A percentile compares a stretch with the other conserved stretches of the same genome.
Conservation (phyloP, 2,329 filamentous ascomycete species). For the Torrubiella hemipterigena region DNA sequence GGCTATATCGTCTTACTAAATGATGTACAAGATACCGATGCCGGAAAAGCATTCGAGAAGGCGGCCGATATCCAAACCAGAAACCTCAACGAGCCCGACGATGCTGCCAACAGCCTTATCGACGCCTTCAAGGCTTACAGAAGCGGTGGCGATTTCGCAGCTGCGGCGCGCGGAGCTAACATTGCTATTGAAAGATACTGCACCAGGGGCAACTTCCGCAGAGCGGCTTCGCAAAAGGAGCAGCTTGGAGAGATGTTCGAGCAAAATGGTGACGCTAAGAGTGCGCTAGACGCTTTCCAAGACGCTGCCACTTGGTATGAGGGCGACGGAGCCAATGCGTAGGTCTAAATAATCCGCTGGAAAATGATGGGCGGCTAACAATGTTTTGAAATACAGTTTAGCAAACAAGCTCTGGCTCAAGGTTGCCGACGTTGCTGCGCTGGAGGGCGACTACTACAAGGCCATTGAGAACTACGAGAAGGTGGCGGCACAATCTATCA, state of each 20-base stretch:
- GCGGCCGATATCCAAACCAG: slow-evolving; percentile 70
- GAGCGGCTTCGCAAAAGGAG: slow-evolving; percentile 85
- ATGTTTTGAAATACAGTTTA: slow-evolving; percentile 44
- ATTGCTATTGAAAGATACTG: slow-evolving; percentile 79
- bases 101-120: slow-evolving; percentile 75
- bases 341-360: slow-evolving; percentile 23
- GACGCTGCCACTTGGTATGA: slow-evolving; percentile 83
- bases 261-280: slow-evolving; percentile 67
- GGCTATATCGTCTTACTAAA: background rate
- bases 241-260: slow-evolving; percentile 80
- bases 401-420: slow-evolving; percentile 93
- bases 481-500: slow-evolving; percentile 65
- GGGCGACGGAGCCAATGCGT: slow-evolving; percentile 73
- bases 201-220: slow-evolving; percentile 76
- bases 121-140: slow-evolving; percentile 95
- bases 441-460: slow-evolving; percentile 75
- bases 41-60: slow-evolving; percentile 75
- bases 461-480: slow-evolving; percentile 74
- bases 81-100: slow-evolving; percentile 81
- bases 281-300: slow-evolving; percentile 74
- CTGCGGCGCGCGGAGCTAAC: slow-evolving; percentile 70
- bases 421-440: slow-evolving; percentile 73
- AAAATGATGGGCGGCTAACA: slow-evolving; percentile 1
- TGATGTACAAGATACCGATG: slow-evolving; percentile 51
- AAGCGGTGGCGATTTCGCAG: slow-evolving; percentile 70